Base-by-base conservation (phyloP, 768 basidiomycete genomes). In the Xerocomus brunneocitrinus region DNA sequence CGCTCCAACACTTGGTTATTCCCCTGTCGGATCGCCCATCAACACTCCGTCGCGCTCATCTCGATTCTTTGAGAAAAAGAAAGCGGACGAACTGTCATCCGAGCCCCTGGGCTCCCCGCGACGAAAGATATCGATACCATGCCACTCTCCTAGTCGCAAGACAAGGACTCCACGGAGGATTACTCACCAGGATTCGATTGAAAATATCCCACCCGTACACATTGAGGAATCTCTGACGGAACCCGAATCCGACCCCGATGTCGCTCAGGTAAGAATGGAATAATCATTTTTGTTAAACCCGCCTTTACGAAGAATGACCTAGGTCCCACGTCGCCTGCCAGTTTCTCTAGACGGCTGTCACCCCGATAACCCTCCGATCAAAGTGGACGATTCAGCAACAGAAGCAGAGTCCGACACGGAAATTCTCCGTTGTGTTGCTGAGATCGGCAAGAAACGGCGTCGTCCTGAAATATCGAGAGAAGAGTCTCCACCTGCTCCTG, bases 331-430 rank as follows among this genome's bases (percentile, higher is more conserved):
- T 36, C 55, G 28, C 9, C 43, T 38, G 4, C 36, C 38, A 5
- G 31, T 22, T 44, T n/a, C 45, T 52, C 49, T 9, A 24, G 45
- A 52, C n/a, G 16, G 3, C 14, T 30, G 27, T 44, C 16, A 16
- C 27, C 28, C 43, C 28, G 28, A 25, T n/a, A 44, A n/a, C 4
- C 27, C 7, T n/a, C 43, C 43, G 14, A 9, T n/a, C n/a, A 14
- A 0, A 10, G 59, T 58, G 19, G 64, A 67, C 32, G 68, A 68
- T 27, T 69, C 68, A 19, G 62, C 55, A 19, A 69, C 68, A 4
- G 68, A 69, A 51, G 61, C 71, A 32, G 69, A 72, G 43, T 71
- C 69, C 16, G 69, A 70, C 24, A 62, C 62, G 16, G 61, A 66
- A 5, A 66, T 66, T 10, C 48, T 51, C 14, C 56, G 28, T 31